Percentiles rank a stretch among this genome's conserved stretches.
Evolutionary conservation across 805 yeast species (phyloP).

Genomic region (Spathaspora gorwiae): DNA sequence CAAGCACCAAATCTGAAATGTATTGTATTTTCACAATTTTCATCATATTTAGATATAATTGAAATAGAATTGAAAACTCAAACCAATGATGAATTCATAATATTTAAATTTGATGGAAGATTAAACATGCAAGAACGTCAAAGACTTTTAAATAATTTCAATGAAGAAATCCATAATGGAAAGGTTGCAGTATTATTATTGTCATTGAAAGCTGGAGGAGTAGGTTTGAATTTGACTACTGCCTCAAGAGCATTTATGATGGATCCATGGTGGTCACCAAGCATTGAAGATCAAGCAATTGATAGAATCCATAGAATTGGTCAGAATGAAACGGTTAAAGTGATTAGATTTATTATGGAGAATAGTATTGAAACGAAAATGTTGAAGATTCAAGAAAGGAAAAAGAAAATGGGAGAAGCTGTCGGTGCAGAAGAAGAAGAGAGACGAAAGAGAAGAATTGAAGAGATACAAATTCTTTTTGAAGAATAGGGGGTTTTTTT

Average conservation of each 20-base stretch:
- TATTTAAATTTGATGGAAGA: slow-evolving; percentile 80
- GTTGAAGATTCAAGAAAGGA: slow-evolving; percentile 82
- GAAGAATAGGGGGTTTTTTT: slow-evolving; percentile 32
- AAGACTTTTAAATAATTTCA: slow-evolving; percentile 54
- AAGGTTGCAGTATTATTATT: slow-evolving; percentile 52
- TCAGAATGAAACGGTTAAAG: slow-evolving; percentile 66
- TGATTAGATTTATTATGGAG: slow-evolving; percentile 75
- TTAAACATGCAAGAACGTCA: slow-evolving; percentile 63
- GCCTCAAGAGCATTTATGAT: slow-evolving; percentile 83
- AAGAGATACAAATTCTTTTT: slow-evolving; percentile 66
- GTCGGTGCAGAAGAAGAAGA: slow-evolving; percentile 75
- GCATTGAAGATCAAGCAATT: slow-evolving; percentile 86
- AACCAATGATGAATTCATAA: slow-evolving; percentile 42
- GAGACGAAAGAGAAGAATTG: slow-evolving; percentile 61
- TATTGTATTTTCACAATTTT: slow-evolving; percentile 88
- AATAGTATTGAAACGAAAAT: slow-evolving; percentile 84
- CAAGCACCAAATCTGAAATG: slow-evolving; percentile 65
- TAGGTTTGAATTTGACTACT: slow-evolving; percentile 80
- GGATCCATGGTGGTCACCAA: slow-evolving; percentile 98
- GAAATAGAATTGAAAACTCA: slow-evolving; percentile 50
- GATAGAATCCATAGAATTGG: slow-evolving; percentile 91
- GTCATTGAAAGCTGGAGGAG: slow-evolving; percentile 91
- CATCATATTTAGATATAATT: slow-evolving; percentile 73
- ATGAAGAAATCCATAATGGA: slow-evolving; percentile 21
- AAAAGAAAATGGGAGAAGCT: slow-evolving; percentile 75